phyloP scores from a whole-genome alignment of 139 green algal species.

The Coccomyxa sp. region DNA sequence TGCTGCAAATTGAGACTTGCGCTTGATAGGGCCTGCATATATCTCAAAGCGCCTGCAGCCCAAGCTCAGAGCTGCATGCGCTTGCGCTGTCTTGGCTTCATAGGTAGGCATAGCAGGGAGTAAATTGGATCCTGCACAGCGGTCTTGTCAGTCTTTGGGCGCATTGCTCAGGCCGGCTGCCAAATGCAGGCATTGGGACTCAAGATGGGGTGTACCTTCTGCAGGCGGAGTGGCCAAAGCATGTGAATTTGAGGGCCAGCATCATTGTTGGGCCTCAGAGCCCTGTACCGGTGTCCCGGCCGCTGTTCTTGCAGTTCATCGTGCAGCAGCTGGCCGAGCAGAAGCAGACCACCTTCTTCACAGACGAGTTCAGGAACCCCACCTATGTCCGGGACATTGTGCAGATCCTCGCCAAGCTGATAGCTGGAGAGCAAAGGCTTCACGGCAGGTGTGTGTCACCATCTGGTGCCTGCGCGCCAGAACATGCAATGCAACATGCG shows the following conservation, averaged over 20 bases:
- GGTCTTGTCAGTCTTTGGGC: background rate
- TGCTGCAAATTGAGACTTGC: too few species aligned
- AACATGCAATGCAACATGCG: background rate
- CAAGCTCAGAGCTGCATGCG: background rate
- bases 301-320: conserved; percentile 56
- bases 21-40: too few species aligned
- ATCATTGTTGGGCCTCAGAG: conserved; percentile 60
- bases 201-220: background rate
- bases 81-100: background rate
- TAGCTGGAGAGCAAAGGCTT: background rate
- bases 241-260: conserved; percentile 60
- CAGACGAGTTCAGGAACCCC: conserved; percentile 48
- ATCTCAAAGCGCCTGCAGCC: background rate
- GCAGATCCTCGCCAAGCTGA: conserved; percentile 19
- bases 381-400: conserved; percentile 61
- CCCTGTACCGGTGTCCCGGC: conserved; percentile 27
- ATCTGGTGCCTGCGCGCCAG: background rate
- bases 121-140: background rate
- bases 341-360: conserved; percentile 48
- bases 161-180: background rate
- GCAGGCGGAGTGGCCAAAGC: conserved; percentile 36
- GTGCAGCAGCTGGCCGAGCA: conserved; percentile 15
- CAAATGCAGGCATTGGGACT: background rate
- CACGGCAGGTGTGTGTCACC: background rate
- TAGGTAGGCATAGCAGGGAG: background rate